These are phyloP conservation scores for Boletus reticulatus DNA, from an alignment of 768 basidiomycete species.

Conservation along the genomic window DNA sequence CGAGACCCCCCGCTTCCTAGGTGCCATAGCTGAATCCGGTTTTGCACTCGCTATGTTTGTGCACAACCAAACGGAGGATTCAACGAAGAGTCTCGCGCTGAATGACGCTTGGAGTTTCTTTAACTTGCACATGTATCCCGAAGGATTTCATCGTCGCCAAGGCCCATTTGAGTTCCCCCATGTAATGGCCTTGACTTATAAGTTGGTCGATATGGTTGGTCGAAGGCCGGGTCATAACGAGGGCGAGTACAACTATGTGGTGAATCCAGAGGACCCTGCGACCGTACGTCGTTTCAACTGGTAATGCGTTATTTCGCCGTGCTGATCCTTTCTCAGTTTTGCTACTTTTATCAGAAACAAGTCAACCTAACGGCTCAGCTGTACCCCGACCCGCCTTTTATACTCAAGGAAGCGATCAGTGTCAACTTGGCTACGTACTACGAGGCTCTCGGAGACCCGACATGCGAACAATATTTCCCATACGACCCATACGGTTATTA, in stretches of 20 bases:
- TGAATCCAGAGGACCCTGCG: conserved; percentile 3
- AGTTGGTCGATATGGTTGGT: neutral
- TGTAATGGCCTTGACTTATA: neutral
- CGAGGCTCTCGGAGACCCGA: conserved; percentile 1
- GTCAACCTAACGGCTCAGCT: conserved; percentile 7
- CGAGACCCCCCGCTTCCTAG: conserved; percentile 11
- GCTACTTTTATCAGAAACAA: conserved; percentile 16
- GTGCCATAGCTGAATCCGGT: conserved; percentile 13
- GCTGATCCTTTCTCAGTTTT: conserved; percentile 9
- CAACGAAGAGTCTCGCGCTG: conserved; percentile 9
- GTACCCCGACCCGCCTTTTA: conserved; percentile 17
- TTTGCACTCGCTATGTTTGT: conserved; percentile 19
- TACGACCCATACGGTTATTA: conserved; percentile 1
- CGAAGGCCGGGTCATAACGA: conserved; percentile 15
- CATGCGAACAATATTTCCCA: conserved; percentile 15
- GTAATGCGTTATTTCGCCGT: neutral
- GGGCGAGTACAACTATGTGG: conserved; percentile 12
- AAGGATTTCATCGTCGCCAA: conserved; percentile 17
- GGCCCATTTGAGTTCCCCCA: conserved; percentile 3
- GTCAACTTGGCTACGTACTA: conserved; percentile 15
- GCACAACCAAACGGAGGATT: conserved; percentile 16
- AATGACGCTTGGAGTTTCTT: conserved; percentile 18
- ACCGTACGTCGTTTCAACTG: conserved; percentile 5
- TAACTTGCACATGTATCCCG: conserved; percentile 10
- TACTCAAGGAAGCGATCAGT: conserved; percentile 18